Percentiles rank a stretch among this genome's conserved stretches.
Evolutionary conservation across 441 rosid species (phyloP).

Genomic region (Syzygium malaccense): DNA sequence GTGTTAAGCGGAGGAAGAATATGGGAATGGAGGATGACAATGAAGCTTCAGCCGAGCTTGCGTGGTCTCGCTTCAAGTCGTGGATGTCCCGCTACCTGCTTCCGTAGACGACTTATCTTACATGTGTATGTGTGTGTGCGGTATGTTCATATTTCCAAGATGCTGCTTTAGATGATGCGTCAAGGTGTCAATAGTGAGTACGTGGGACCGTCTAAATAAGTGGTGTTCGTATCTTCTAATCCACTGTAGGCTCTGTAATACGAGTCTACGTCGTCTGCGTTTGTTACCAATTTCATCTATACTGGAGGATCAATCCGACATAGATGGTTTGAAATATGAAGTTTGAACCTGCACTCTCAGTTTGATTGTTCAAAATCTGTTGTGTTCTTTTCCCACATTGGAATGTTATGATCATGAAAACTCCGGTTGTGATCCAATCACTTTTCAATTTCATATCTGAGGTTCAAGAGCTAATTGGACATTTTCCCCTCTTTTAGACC

Average conservation of each 20-base stretch:
- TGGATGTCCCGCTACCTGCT: constrained; percentile 77
- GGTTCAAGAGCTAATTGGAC: not conserved
- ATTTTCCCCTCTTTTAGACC: not conserved
- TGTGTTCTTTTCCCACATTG: not conserved
- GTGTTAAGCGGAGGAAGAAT: constrained; percentile 65
- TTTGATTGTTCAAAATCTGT: not conserved
- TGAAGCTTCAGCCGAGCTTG: constrained; percentile 70
- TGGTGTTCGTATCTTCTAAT: not conserved
- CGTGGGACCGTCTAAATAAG: not conserved
- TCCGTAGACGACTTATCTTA: not conserved
- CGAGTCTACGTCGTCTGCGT: not conserved
- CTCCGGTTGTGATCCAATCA: not conserved
- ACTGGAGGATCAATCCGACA: not conserved
- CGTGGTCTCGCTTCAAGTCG: constrained; percentile 82
- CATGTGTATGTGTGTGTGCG: not conserved
- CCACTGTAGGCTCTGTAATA: not conserved
- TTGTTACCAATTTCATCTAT: not conserved
- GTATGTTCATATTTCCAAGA: not conserved
- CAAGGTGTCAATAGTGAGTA: not conserved
- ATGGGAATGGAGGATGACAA: constrained; percentile 88
- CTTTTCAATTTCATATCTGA: not conserved
- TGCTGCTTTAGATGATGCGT: not conserved
- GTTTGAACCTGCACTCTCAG: not conserved
- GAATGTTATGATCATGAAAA: not conserved
- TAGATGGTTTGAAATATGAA: not conserved